Evolutionary conservation across 1,284 basidiomycete species (phyloP), one percentile per base, ranked within the genome.

Genomic region (Blastosporella zonata): DNA sequence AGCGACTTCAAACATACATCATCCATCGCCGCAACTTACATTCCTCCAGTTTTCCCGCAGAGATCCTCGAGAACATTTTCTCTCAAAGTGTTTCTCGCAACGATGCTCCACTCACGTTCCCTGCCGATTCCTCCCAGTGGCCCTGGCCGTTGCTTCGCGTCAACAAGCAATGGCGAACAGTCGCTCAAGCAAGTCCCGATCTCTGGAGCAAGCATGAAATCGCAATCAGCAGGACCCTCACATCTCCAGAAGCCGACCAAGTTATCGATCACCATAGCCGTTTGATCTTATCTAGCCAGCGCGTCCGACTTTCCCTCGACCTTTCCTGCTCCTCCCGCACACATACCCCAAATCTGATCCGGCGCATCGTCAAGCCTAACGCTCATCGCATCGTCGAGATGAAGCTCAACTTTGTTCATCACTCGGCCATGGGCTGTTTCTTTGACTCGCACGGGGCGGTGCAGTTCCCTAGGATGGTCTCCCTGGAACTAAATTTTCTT

Each of bases 51-150:
- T 34, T 48, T 21, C 47, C 47, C 25, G 13, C 40, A 2, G 47
- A 48, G 27, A 35, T 48, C 33, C 40, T 48, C 21, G 40, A 48
- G 34, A 48, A 42, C 8, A 48, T 48, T 23, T 48, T 48, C 27
- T 48, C 47, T 29, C 40, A 43, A 13, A 20, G 31, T 22, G 28
- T 42, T 42, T 27, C 34, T 2, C 33, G 13, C 12, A 43, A n/a
- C 34, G 34, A 48, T 31, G 36, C 18, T 3, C 29, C 29, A 1
- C 15, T 43, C 10, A 37, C 17, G 23, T 48, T 43, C 12, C 47
- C 40, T 31, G 18, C 40, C 2, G 41, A 43, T 18, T 15, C 27
- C 20, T 33, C 31, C 12, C 40, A 48, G 12, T 48, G 47, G 47
- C 47, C 47, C 23, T 48, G 40, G 40, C 47, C 47, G 7, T 20